Percentiles rank a stretch among this genome's conserved stretches.
Conservation (phyloP, 441 rosid species). For the Flueggea neowawraea region DNA sequence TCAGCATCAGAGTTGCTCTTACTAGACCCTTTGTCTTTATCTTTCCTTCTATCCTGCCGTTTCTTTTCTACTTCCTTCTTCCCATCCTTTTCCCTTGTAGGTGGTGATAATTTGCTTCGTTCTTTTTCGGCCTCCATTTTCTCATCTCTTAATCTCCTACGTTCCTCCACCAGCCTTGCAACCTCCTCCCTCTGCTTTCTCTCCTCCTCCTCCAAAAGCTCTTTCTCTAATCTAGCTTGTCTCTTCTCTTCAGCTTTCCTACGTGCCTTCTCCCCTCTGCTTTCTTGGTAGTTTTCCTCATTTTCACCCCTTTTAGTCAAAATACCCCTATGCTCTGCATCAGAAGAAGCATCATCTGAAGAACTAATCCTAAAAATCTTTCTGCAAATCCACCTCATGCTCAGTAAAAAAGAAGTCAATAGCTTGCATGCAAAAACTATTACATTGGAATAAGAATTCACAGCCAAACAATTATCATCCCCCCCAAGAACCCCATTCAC, state of each 20-base stretch:
- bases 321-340: constrained; percentile 57
- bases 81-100: constrained; percentile 51
- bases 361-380: constrained; percentile 84
- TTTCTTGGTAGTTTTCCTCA: constrained; percentile 58
- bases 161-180: constrained; percentile 91
- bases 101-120: constrained; percentile 38
- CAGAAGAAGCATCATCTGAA: constrained; percentile 54
- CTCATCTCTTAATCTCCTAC: constrained; percentile 82
- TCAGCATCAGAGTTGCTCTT: constrained; percentile 89
- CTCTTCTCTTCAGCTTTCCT: constrained; percentile 97
- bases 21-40: constrained; percentile 82
- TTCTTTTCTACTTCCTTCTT: constrained; percentile 78
- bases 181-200: constrained; percentile 96
- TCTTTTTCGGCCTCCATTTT: constrained; percentile 66
- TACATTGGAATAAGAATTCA: constrained; percentile 69
- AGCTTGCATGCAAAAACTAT: constrained; percentile 66
- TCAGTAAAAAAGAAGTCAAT: constrained; percentile 69
- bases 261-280: constrained; percentile 90
- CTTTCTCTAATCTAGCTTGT: constrained; percentile 93
- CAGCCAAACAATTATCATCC: constrained; percentile 81
- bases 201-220: constrained; percentile 91
- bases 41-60: constrained; percentile 83
- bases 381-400: constrained; percentile 94
- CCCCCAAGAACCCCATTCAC: no score
- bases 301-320: constrained; percentile 67